Base-by-base conservation (phyloP, 345 rosid species). In the Pelargonium nanum region DNA sequence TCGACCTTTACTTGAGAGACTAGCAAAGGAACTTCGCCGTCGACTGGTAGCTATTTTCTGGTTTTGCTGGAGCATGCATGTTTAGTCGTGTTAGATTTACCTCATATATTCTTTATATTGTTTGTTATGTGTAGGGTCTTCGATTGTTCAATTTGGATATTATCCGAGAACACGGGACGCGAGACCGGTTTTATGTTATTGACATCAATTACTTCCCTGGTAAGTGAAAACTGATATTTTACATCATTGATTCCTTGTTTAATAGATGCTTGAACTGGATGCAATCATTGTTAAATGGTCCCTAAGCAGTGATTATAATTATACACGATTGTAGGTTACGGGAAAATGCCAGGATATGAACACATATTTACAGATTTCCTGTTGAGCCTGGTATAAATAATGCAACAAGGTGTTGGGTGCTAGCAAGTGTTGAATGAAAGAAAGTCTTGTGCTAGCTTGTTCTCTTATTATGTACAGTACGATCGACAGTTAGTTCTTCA, bases 191-290 rank as follows among this genome's bases (percentile, higher is more conserved):
- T 62, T 89, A 81, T 67, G 89, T 86, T 58, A 84, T 89, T 17
- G 93, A 84, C 79, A 84, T 89, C 22, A 89, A 89, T 68, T 89
- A 89, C 78, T 86, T 89, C 62, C 93, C 96, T 53, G 93, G 89
- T 66, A 67, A 81, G 84, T 65, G 52, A 58, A 53, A 55, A 24
- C 23, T 60, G 2, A 6, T 1, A 13, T 56, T 44, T 50, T 6
- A 5, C 7, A 34, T 22, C 4, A 40, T 9, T 34, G 16, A 48
- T 61, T 61, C 25, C 51, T 28, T 15, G 25, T 24, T 22, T 26
- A 28, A 28, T 28, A 28, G n/a, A n/a, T n/a, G n/a, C 32, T 28
- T 28, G 3, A 7, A 28, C 32, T 28, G 32, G 32, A 28, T 28
- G 7, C 3, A n/a, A n/a, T n/a, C n/a, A n/a, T n/a, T n/a, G n/a